Evolutionary conservation across 768 basidiomycete species (phyloP), one percentile per base, ranked within the genome.

Genomic region (Lentinula sp.): DNA sequence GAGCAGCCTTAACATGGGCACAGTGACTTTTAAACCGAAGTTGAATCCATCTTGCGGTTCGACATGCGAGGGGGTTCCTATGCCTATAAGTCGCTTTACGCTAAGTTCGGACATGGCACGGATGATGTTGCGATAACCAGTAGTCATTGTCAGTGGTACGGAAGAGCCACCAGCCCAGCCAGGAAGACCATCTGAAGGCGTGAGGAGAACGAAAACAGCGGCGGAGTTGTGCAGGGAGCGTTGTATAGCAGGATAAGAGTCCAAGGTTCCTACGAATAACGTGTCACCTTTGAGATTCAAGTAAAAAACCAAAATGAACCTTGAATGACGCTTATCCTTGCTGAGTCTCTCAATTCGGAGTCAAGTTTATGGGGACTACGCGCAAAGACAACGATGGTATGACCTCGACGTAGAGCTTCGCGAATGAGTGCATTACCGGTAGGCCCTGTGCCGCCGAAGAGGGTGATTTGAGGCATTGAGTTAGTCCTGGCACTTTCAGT

Each of bases 371-470:
- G 7, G 2, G 53, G 53, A 9, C 53, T 54, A 15, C 53, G 35
- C 13, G 53, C 53, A 54, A 54, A 54, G n/a, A 54, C 35, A 10
- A 54, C 53, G 37, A 54, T 54, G 35, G 53, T 54, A 39, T 54
- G 20, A 9, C 20, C 36, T 12, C 18, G 53, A 18, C 36, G 35
- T 36, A 54, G 37, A 4, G 35, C 36, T 54, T 54, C 53, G 2
- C 20, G 53, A 39, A 54, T 54, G 37, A 35, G 18, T 37, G 53
- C 53, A 9, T 41, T n/a, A 2, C 53, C 53, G 33, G 35, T 39
- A 37, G 53, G 53, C n/a, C 53, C 53, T 39, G 53, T 54, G 7
- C 16, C 53, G 4, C 53, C 53, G 13, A 54, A 54, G 18, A 54
- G 10, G 18, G 53, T 54, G 33, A 54, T 54, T 54, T 54, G 53